Base-by-base conservation (phyloP, 805 yeast species). In the Debaryomyces tyrocola region DNA sequence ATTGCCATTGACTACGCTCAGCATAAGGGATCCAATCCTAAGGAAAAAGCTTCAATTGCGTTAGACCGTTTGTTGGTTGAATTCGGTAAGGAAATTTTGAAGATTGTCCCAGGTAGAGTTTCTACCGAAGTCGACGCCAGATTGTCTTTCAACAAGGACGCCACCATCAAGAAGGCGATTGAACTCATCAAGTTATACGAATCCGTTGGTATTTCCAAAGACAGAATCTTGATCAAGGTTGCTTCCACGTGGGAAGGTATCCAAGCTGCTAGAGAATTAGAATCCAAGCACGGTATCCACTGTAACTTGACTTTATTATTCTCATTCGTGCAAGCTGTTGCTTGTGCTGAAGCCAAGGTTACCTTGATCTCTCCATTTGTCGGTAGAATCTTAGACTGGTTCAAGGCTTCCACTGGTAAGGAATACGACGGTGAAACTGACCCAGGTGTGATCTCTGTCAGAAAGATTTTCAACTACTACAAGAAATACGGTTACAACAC, bases 171-270 rank as follows among this genome's bases (percentile, higher is more conserved):
- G 75, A 94, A 94, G 82, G 99, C 99, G 47, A 76, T 90, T 53
- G 85, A 90, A 67, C 81, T 94, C 77, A 94, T 94, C 62, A 83
- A 79, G 46, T 80, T 92, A 60, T 94, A 94, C 83, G 78, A 90
- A 77, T 76, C 82, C 49, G 79, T 80, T 61, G 98, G 98, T 58
- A 87, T 94, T 62, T 64, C 74, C 54, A 90, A 90, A 78, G 96
- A 91, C 55, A 83, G 98, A 72, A 81, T 94, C 53, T 82, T 92
- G 66, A 94, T 94, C 76, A 94, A 94, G 82, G 82, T 94, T 57
- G 99, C 99, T 52, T 87, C 98, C 50, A 94, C 99, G 55, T 94
- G 91, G 88, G 99, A 94, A 78, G 99, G 99, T 80, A 94, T 94
- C 70, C 96, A 89, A 74, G 99, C 99, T 59, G 99, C 99, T 48